Evolutionary conservation across 2,329 filamentous ascomycete species (phyloP).

Genomic region (Coniochaeta hoffmannii): DNA sequence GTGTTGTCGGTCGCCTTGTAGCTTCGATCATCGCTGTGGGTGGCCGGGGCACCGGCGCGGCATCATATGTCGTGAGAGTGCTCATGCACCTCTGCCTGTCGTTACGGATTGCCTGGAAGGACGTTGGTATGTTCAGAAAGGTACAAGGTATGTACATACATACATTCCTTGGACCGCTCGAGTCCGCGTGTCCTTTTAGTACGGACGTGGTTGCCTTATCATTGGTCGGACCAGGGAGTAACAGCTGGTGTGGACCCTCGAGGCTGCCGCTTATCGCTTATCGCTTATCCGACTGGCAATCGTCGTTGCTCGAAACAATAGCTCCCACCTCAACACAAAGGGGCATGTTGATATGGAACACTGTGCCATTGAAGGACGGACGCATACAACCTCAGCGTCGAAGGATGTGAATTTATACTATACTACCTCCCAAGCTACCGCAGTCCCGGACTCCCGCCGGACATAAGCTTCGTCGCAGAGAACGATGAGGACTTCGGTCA

Average conservation of each 20-base stretch:
- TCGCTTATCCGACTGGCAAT: neutral
- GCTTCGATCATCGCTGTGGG: conserved; percentile 15
- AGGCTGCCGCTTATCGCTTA: neutral
- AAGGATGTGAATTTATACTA: neutral
- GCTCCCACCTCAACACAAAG: neutral
- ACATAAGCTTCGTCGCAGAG: neutral
- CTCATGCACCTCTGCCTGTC: neutral
- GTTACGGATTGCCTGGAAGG: neutral
- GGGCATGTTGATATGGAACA: neutral
- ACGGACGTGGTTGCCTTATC: neutral
- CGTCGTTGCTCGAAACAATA: neutral
- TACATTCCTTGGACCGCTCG: neutral
- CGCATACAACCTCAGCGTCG: neutral
- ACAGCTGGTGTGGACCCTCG: neutral
- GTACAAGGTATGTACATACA: conserved; percentile 3
- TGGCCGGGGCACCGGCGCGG: neutral
- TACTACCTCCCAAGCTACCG: neutral
- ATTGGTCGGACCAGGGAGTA: neutral
- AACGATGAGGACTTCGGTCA: neutral
- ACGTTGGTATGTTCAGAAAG: conserved; percentile 8
- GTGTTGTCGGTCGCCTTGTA: neutral
- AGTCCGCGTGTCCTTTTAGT: neutral
- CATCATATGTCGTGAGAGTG: neutral
- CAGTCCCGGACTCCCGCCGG: neutral
- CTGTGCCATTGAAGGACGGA: neutral